Percentiles rank a stretch among this genome's conserved stretches.
These are phyloP conservation scores for Ceratocystis huliohia DNA, from an alignment of 2,329 filamentous ascomycete genomes.

Conservation along the genomic window DNA sequence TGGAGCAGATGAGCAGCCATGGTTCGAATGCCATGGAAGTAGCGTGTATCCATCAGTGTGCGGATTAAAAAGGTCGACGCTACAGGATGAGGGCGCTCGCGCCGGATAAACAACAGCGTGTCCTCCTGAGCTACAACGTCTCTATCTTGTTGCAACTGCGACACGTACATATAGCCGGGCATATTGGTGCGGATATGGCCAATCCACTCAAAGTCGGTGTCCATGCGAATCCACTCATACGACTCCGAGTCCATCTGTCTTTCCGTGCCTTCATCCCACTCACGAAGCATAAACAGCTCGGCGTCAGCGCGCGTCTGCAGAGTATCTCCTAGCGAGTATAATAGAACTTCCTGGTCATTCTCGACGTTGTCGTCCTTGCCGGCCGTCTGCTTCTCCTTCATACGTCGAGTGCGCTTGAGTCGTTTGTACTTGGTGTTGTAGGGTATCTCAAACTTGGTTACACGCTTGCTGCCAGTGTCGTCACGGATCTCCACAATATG, in stretches of 20 bases:
- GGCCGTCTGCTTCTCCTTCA: slow-evolving; percentile 57
- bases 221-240: slow-evolving; percentile 97
- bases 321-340: slow-evolving; percentile 84
- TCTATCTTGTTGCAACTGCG: slow-evolving; percentile 89
- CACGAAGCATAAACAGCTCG: slow-evolving; percentile 67
- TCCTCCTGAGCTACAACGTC: slow-evolving; percentile 83
- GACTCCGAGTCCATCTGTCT: slow-evolving; percentile 87
- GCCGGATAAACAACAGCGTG: slow-evolving; percentile 61
- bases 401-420: slow-evolving; percentile 71
- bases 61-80: slow-evolving; percentile 80
- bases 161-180: slow-evolving; percentile 94
- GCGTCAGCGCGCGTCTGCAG: slow-evolving; percentile 73
- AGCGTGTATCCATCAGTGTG: slow-evolving; percentile 80
- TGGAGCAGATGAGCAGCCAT: slow-evolving; percentile 71
- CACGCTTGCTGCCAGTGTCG: slow-evolving; percentile 50
- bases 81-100: slow-evolving; percentile 58
- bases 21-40: slow-evolving; percentile 83
- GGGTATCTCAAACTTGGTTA: slow-evolving; percentile 75
- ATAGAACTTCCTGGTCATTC: slow-evolving; percentile 45
- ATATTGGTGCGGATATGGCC: slow-evolving; percentile 70
- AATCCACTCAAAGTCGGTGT: slow-evolving; percentile 97
- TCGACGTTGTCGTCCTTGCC: slow-evolving; percentile 25
- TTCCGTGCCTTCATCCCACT: slow-evolving; percentile 85
- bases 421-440: slow-evolving; percentile 99
- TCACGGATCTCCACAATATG: slow-evolving; percentile 95